Base-by-base conservation (phyloP, 2,329 filamentous ascomycete genomes). In the Penicillium rolfsii region DNA sequence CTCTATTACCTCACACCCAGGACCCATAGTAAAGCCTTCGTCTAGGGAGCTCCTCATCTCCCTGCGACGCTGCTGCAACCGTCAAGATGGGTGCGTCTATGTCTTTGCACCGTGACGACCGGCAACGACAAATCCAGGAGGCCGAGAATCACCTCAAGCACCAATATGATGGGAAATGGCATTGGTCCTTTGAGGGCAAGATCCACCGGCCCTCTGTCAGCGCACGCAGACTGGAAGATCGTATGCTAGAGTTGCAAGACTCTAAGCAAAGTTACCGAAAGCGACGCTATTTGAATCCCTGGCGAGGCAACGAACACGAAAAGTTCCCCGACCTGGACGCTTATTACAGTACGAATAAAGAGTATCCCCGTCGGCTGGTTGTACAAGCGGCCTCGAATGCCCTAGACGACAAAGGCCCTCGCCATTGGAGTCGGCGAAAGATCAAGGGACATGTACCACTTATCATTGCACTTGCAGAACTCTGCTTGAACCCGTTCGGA, bases 301-400 rank as follows among this genome's bases (percentile, higher is more conserved):
- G 35, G n/a, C 49, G 62, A 14, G 59, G 57, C 6, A 59, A 60
- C 12, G 52, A 59, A 4, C 53, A 62, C 22, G 50, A 62, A 22
- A 64, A 64, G 24, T 62, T 52, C 22, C 53, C 52, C n/a, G 62
- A 64, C 14, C 22, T 62, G 19, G 62, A 64, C 35, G 57, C 60
- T 6, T 64, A 64, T 46, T 64, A 64, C 35, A 64, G 62, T 22
- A 56, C 60, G 9, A 60, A 50, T 5, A 62, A 58, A 28, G 57
- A 62, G 35, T 35, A 50, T 8, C 62, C 62, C 12, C 62, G 62
- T 49, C 62, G 62, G 48, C 49, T 64, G 4, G 48, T 59, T 9
- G 62, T 64, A 19, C 62, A 64, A 28, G 60, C 60, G 24, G 59
- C 62, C 16, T 19, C 33, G 24, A 54, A 57, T 24, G 49, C 60